A percentile compares a stretch with the other conserved stretches of the same genome.
Conservation (phyloP, 2,329 filamentous ascomycete species). For the Neonectria coccinea region DNA sequence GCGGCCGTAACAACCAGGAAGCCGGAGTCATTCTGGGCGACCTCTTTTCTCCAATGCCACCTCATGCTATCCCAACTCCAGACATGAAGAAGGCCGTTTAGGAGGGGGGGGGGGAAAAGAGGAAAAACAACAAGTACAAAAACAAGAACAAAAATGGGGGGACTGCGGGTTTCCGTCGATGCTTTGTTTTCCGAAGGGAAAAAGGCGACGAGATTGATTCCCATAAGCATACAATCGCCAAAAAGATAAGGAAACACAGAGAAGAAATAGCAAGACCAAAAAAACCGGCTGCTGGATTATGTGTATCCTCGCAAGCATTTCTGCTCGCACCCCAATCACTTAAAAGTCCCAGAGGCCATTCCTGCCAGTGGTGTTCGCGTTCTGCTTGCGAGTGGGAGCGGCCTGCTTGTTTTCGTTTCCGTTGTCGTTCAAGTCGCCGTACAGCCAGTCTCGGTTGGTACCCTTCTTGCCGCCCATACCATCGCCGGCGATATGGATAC, state of each 20-base stretch:
- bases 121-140: constrained; percentile 21
- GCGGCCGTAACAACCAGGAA: constrained; percentile 8
- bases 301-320: constrained; percentile 28
- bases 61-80: constrained; percentile 25
- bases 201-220: constrained; percentile 10
- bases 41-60: constrained; percentile 18
- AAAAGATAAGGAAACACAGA: constrained; percentile 13
- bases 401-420: constrained; percentile 31
- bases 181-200: constrained; percentile 28
- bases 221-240: constrained; percentile 43
- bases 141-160: constrained; percentile 24
- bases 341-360: constrained; percentile 63
- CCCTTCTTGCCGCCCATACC: constrained; percentile 74
- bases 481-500: constrained; percentile 64
- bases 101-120: constrained; percentile 7
- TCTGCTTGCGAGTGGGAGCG: constrained; percentile 53
- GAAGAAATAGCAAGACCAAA: constrained; percentile 11
- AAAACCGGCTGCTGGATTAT: constrained; percentile 14
- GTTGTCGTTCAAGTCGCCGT: constrained; percentile 60
- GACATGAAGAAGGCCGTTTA: constrained; percentile 27
- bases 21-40: constrained; percentile 19
- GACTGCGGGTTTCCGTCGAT: constrained; percentile 12
- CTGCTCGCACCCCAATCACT: constrained; percentile 30
- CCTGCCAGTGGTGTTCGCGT: constrained; percentile 47
- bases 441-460: constrained; percentile 67